Base-by-base conservation (phyloP, 2,329 filamentous ascomycete genomes). In the Grosmannia serpens region DNA sequence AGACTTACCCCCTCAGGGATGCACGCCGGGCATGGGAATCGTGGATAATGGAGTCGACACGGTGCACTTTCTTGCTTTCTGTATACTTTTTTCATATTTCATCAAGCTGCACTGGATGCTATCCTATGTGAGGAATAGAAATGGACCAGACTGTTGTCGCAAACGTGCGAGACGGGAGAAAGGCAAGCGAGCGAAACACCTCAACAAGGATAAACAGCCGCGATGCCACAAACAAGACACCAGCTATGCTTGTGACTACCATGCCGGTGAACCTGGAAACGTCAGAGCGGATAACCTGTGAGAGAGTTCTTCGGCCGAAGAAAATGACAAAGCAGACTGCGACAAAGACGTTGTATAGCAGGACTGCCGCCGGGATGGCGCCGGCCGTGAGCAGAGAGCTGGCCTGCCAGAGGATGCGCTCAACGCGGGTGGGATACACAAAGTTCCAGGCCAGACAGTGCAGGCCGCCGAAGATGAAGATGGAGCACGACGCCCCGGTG, bases 361-460 rank as follows among this genome's bases (percentile, higher is more conserved):
- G 10, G 2, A 52, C n/a, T 20, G 27, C 27, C 17, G 7, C 33
- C 33, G 53, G 53, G 4, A 55, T 38, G 35, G 8, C 11, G 17
- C 20, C 38, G 17, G 49, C 50, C 26, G 58, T 58, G 26, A 59
- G 10, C 24, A 62, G 29, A 8, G 57, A 31, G n/a, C 53, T 51
- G 20, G 24, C 59, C 46, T 53, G 55, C 61, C 61, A 62, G 11
- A 62, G 59, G 7, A 6, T 6, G 22, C 57, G 60, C 52, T 68
- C 67, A n/a, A 58, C 55, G 8, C 50, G 15, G 22, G 65, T 65
- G 17, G 66, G 65, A 54, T 67, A 67, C 17, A 56, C 53, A 31
- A 65, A 65, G 53, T 67, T 64, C 66, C 67, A 68, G 7, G 64
- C 66, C 10, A 62, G 46, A 29, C 60, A 62, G 50, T 68, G 66